Evolutionary conservation across 129 eudicot genomes (phyloP).

Genomic region (Tagetes erecta): DNA sequence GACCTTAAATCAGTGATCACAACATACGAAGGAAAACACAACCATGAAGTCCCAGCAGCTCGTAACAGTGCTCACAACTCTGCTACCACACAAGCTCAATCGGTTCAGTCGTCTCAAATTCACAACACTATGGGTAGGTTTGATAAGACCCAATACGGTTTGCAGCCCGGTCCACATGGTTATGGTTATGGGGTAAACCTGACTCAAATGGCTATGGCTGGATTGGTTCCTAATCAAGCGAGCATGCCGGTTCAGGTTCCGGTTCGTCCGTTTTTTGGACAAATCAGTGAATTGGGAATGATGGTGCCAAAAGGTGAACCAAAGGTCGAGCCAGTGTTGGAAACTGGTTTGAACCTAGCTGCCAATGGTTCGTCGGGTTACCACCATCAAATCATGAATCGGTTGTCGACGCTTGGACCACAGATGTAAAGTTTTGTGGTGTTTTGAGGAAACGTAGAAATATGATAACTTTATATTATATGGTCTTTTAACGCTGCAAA

Average conservation of each 20-base stretch:
- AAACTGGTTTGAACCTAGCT: slow-evolving; percentile 39
- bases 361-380: slow-evolving; percentile 46
- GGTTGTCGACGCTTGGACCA: slow-evolving; percentile 63
- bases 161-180: slow-evolving; percentile 44
- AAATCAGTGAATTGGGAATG: slow-evolving; percentile 44
- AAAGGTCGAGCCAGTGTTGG: slow-evolving; percentile 49
- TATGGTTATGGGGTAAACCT: slow-evolving; percentile 52
- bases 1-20: slow-evolving; percentile 78
- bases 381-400: slow-evolving; percentile 51
- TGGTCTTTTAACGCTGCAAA: background rate
- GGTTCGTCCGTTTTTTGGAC: slow-evolving; percentile 43
- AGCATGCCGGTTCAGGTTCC: slow-evolving; percentile 35
- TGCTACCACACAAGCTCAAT: slow-evolving; percentile 30
- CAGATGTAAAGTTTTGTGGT: slow-evolving; percentile 49
- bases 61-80: slow-evolving; percentile 61
- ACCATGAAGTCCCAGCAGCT: slow-evolving; percentile 75
- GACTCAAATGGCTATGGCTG: slow-evolving; percentile 49
- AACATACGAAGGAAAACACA: slow-evolving; percentile 78
- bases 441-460: slow-evolving; percentile 24
- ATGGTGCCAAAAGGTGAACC: slow-evolving; percentile 62
- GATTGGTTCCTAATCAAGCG: slow-evolving; percentile 40
- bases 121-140: slow-evolving; percentile 45
- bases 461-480: slow-evolving; percentile 18
- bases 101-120: slow-evolving; percentile 49
- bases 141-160: slow-evolving; percentile 42